A percentile compares a stretch with the other conserved stretches of the same genome.
Conservation (phyloP, 495 filamentous ascomycete species). For the Astrothelium macrocarpum region DNA sequence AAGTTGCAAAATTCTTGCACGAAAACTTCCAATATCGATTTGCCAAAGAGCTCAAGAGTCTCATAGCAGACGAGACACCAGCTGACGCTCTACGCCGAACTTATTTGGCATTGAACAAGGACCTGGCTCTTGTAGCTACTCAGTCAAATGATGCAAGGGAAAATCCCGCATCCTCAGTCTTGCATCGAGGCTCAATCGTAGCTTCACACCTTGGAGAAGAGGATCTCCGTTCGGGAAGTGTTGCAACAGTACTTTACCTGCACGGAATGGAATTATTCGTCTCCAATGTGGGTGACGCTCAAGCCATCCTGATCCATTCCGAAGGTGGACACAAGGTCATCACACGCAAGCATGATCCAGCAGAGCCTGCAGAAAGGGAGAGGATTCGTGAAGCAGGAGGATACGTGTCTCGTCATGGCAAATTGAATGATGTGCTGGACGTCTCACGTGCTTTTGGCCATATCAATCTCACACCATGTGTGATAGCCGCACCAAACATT, state of each 20-base stretch:
- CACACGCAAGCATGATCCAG: slow-evolving; percentile 87
- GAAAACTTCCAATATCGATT: slow-evolving; percentile 87
- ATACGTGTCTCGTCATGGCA: slow-evolving; percentile 88
- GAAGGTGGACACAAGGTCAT: slow-evolving; percentile 71
- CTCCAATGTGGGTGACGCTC: slow-evolving; percentile 89
- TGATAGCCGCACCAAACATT: slow-evolving; percentile 85
- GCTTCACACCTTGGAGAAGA: slow-evolving; percentile 69
- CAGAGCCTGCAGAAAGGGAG: slow-evolving; percentile 67
- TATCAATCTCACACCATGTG: slow-evolving; percentile 79
- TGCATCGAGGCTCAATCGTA: slow-evolving; percentile 59
- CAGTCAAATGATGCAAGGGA: slow-evolving; percentile 67
- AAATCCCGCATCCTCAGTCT: slow-evolving; percentile 37
- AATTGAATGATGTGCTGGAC: slow-evolving; percentile 80
- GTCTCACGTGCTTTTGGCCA: slow-evolving; percentile 95
- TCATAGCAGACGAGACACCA: slow-evolving; percentile 60
- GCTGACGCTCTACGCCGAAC: slow-evolving; percentile 75
- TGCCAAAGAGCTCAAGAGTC: slow-evolving; percentile 64
- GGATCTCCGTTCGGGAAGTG: slow-evolving; percentile 78
- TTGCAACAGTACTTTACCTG: slow-evolving; percentile 85
- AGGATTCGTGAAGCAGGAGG: slow-evolving; percentile 91
- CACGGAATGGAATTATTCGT: slow-evolving; percentile 84
- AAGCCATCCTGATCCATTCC: slow-evolving; percentile 85
- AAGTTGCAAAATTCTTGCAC: slow-evolving; percentile 90
- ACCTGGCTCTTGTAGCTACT: slow-evolving; percentile 78
- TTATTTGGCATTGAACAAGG: slow-evolving; percentile 86